Conservation (phyloP, 2,329 filamentous ascomycete genomes). For the Trichoderma oligosporum region DNA sequence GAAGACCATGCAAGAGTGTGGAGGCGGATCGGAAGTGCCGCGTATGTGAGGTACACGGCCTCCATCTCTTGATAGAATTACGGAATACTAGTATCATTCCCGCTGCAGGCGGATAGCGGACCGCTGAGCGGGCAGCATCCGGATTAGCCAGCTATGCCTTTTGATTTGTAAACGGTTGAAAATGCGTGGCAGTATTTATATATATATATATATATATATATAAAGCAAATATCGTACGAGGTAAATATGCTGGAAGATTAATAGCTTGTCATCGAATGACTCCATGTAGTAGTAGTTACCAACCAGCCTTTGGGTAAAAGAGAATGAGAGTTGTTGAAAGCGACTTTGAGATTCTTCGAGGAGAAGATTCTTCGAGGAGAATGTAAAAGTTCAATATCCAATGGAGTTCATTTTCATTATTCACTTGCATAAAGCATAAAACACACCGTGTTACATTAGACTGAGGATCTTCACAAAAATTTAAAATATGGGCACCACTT, state of each 20-base stretch:
- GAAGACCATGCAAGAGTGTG: not conserved
- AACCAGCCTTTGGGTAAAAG: too few relatives aligned
- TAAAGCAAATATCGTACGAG: too few relatives aligned
- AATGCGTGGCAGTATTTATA: too few relatives aligned
- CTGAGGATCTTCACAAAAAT: not conserved
- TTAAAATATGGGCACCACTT: slow-evolving; percentile 1
- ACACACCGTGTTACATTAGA: slow-evolving; percentile 8
- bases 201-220: too few relatives aligned
- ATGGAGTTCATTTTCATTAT: not conserved
- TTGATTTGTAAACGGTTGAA: too few relatives aligned
- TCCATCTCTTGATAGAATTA: not conserved
- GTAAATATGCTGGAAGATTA: too few relatives aligned
- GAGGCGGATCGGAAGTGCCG: not conserved
- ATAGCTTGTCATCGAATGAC: too few relatives aligned
- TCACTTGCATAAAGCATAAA: not conserved
- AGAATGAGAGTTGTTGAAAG: too few relatives aligned
- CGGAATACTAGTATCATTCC: not conserved
- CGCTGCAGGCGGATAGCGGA: not conserved
- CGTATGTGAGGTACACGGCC: not conserved
- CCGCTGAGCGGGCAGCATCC: not conserved
- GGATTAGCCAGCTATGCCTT: not conserved
- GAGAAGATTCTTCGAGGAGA: too few relatives aligned
- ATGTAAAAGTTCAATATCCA: too few relatives aligned
- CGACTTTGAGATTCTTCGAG: not conserved
- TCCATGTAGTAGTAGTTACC: too few relatives aligned